Evolutionary conservation across 164 flowering plant genomes (phyloP).

Genomic region (Magnolia officinalis): DNA sequence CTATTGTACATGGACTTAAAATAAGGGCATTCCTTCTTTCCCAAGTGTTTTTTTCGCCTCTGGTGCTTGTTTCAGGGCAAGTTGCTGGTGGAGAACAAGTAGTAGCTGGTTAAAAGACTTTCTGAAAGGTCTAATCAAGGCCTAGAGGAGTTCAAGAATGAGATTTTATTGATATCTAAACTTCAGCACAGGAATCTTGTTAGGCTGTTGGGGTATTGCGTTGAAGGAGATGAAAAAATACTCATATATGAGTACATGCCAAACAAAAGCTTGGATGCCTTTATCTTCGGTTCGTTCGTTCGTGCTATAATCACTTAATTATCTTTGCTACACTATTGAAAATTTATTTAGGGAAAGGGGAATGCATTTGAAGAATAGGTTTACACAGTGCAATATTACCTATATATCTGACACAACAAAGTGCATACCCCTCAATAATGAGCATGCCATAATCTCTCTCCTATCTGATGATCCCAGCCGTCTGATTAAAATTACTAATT

Average conservation of each 20-base stretch:
- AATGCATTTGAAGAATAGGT: too few relatives aligned
- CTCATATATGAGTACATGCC: constrained; percentile 13
- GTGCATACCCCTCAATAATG: too few relatives aligned
- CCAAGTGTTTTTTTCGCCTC: not conserved
- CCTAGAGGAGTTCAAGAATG: constrained; percentile 12
- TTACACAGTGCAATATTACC: too few relatives aligned
- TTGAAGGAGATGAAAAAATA: constrained; percentile 9
- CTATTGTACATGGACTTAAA: not conserved
- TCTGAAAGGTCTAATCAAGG: constrained; percentile 9
- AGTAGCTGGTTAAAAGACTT: constrained; percentile 14
- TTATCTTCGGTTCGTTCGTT: constrained; percentile 4
- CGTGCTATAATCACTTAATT: not conserved
- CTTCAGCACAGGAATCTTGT: constrained; percentile 14
- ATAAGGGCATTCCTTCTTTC: not conserved
- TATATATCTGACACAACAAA: too few relatives aligned
- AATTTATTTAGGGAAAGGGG: too few relatives aligned
- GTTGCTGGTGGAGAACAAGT: not conserved
- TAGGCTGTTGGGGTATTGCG: constrained; percentile 11
- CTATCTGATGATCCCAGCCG: too few relatives aligned
- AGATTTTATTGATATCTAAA: constrained; percentile 8
- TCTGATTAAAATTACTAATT: too few relatives aligned
- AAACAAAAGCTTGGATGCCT: constrained; percentile 11
- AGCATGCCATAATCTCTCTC: too few relatives aligned
- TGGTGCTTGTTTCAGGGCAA: constrained; percentile 2
- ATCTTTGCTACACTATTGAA: too few relatives aligned